Percentiles rank a stretch among this genome's conserved stretches.
Conservation (phyloP, 2,329 filamentous ascomycete genomes). For the Stemphylium vesicarium region DNA sequence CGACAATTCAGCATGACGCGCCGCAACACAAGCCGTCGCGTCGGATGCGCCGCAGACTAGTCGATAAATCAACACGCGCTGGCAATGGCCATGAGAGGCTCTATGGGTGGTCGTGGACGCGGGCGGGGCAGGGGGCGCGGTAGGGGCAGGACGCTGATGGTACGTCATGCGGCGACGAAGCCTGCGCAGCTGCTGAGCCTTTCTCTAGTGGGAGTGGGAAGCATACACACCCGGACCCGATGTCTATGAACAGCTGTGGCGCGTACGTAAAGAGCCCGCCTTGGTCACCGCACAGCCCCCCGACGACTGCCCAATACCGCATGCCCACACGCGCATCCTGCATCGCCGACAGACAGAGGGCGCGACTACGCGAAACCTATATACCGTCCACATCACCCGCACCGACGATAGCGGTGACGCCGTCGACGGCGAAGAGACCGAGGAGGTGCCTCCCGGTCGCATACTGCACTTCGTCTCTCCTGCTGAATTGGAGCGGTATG, state of each 20-base stretch:
- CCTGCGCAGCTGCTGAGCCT: slow-evolving; percentile 1
- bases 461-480: slow-evolving; percentile 41
- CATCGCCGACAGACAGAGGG: slow-evolving; percentile 38
- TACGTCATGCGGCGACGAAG: slow-evolving; percentile 7
- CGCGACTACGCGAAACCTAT: slow-evolving; percentile 31
- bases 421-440: slow-evolving; percentile 13
- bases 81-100: slow-evolving; percentile 34
- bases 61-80: not conserved
- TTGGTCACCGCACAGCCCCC: slow-evolving; percentile 33
- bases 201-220: slow-evolving; percentile 38
- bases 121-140: slow-evolving; percentile 14
- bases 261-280: slow-evolving; percentile 34
- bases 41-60: not conserved
- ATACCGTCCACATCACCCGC: slow-evolving; percentile 29
- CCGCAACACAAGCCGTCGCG: not conserved
- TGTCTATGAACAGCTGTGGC: slow-evolving; percentile 40
- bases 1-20: not conserved
- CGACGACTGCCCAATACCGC: slow-evolving; percentile 34
- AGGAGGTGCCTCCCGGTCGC: slow-evolving; percentile 35
- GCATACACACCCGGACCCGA: slow-evolving; percentile 35
- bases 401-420: not conserved
- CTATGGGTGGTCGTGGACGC: slow-evolving; percentile 19
- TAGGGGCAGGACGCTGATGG: slow-evolving; percentile 24
- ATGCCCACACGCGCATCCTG: slow-evolving; percentile 37
- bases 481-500: slow-evolving; percentile 41